Base-by-base conservation (phyloP, 208 protist species). In the Acanthamoeba triangularis region DNA sequence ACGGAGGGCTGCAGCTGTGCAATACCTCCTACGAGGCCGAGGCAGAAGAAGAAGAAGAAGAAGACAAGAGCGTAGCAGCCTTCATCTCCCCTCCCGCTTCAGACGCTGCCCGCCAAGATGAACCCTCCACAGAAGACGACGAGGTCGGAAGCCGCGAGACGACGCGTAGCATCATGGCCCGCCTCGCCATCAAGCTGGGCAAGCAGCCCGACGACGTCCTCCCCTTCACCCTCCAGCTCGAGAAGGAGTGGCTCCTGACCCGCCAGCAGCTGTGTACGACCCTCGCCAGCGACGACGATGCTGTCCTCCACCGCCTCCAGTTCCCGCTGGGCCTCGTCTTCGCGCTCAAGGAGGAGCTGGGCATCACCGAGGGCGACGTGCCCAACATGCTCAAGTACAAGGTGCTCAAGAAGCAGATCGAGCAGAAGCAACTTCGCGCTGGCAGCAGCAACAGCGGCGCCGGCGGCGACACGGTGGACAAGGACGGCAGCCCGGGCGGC, bases 351-450 rank as follows among this genome's bases (percentile, higher is more conserved):
- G 28, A 54, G 37, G 35, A 56, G 35, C 76, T 85, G 33, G 65
- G 65, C 65, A 13, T 74, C 65, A 13, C 65, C 65, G 25, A n/a
- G 25, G 65, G 65, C 65, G 65, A 20, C 65, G 33, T 74, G 10
- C 76, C 76, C 76, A 85, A 85, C 76, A 33, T 85, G 20, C 76
- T 85, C 47, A 85, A 85, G 76, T 85, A 59, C 35, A 85, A 85
- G 76, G 35, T 74, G 11, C n/a, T 85, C 30, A 85, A 11, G 16
- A 16, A 23, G 35, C 11, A 33, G 35, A 10, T n/a, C 13, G 18
- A 18, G 16, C 76, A 20, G 35, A 10, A 56, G 30, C 47, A 16
- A 16, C 23, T 85, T 85, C 37, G 30, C 14, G 37, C 44, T 85
- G 25, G 8, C 23, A n/a, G 35, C 47, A 54, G 35, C 28, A 37